These are phyloP conservation scores for Chytridiales sp. DNA, from an alignment of 371 early-diverging fungal genomes.

Conservation along the genomic window DNA sequence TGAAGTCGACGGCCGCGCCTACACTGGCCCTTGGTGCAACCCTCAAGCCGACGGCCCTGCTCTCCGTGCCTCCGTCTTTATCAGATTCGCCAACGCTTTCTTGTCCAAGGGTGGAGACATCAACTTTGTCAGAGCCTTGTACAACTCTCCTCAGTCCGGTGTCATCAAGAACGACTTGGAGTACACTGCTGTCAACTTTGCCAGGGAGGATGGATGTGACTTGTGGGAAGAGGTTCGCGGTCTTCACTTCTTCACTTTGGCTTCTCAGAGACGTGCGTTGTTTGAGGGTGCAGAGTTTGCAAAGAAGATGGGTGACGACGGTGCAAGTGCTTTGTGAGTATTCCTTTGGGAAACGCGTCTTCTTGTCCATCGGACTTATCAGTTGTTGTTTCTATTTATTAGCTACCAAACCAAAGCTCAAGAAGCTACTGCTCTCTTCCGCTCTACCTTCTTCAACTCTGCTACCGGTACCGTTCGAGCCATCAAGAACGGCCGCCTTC, in stretches of 20 bases:
- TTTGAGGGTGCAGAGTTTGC: constrained; percentile 54
- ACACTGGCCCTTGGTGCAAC: constrained; percentile 55
- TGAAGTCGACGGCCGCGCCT: constrained; percentile 58
- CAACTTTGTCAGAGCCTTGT: constrained; percentile 14
- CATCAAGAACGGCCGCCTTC: constrained; percentile 8
- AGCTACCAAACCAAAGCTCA: too few species aligned
- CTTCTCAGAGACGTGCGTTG: constrained; percentile 66
- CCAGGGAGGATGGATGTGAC: constrained; percentile 52
- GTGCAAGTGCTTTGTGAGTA: too few species aligned
- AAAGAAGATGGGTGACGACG: constrained; percentile 34
- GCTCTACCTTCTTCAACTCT: constrained; percentile 56
- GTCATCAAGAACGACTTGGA: constrained; percentile 57
- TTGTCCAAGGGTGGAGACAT: constrained; percentile 9
- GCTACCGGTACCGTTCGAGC: constrained; percentile 60
- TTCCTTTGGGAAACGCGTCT: too few species aligned
- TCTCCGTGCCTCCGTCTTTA: constrained; percentile 59
- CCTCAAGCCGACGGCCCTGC: constrained; percentile 87
- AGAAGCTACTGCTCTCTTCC: too few species aligned
- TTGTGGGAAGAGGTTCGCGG: constrained; percentile 69
- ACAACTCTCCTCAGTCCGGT: constrained; percentile 33
- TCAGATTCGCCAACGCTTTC: constrained; percentile 46
- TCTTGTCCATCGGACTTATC: too few species aligned
- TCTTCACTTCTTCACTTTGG: constrained; percentile 67
- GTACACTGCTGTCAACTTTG: constrained; percentile 46
- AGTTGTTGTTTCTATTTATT: too few species aligned